These are phyloP conservation scores for Salix koriyanagi DNA, from an alignment of 345 rosid genomes.

Conservation along the genomic window DNA sequence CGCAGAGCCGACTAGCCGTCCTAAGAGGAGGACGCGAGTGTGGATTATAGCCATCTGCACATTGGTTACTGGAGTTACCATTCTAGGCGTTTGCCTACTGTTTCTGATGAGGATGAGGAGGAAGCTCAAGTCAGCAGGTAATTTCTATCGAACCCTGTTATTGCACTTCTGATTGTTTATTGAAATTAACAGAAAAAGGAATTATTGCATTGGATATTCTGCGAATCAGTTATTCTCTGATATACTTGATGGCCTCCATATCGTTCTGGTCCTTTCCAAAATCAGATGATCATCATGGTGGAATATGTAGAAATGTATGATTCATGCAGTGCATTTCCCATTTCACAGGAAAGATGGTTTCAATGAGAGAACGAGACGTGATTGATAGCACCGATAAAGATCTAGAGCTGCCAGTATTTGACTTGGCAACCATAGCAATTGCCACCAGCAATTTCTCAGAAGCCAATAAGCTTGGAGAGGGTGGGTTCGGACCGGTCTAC, in stretches of 20 bases:
- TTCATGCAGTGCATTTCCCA: not conserved
- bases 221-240: not conserved
- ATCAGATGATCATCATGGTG: not conserved
- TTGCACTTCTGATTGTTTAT: not conserved
- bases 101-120: constrained; percentile 9
- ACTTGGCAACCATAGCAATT: constrained; percentile 13
- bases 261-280: not conserved
- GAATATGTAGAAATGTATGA: not conserved
- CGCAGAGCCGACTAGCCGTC: not conserved
- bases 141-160: not conserved
- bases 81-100: not conserved
- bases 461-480: constrained; percentile 24
- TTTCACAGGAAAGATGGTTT: not conserved
- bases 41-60: constrained; percentile 13
- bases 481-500: constrained; percentile 29
- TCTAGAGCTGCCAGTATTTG: constrained; percentile 24
- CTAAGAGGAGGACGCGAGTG: constrained; percentile 7
- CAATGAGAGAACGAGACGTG: constrained; percentile 1
- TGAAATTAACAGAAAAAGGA: not conserved
- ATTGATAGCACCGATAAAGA: constrained; percentile 4
- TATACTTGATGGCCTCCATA: not conserved
- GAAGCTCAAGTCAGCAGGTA: constrained; percentile 13
- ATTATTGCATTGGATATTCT: not conserved
- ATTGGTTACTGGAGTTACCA: not conserved
- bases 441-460: constrained; percentile 10